These are phyloP conservation scores for Rutstroemia sp. DNA, from an alignment of 2,329 filamentous ascomycete genomes.

Conservation along the genomic window DNA sequence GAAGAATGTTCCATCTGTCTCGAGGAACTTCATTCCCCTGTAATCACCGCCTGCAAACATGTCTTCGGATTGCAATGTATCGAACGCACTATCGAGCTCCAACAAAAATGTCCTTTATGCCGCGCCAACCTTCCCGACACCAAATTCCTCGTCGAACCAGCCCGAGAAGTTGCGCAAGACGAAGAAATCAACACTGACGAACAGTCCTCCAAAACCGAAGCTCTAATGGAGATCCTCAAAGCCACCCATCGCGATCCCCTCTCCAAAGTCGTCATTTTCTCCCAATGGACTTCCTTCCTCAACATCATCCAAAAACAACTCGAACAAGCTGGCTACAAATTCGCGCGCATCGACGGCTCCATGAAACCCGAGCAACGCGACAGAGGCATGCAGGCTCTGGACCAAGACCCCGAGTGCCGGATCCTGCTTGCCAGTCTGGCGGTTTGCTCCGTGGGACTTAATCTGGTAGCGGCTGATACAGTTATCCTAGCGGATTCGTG, in stretches of 20 bases:
- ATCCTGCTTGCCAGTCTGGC: conserved; percentile 76
- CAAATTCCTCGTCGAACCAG: conserved; percentile 58
- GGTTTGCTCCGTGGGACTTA: conserved; percentile 80
- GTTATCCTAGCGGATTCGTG: conserved; percentile 79
- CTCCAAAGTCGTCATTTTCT: conserved; percentile 68
- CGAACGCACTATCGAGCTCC: conserved; percentile 61
- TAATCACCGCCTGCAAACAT: conserved; percentile 83
- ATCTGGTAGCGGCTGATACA: conserved; percentile 78
- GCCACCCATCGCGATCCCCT: conserved; percentile 56
- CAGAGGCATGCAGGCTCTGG: conserved; percentile 58
- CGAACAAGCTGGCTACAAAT: conserved; percentile 49
- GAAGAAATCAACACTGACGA: conserved; percentile 52
- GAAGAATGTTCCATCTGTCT: conserved; percentile 82
- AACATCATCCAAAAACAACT: conserved; percentile 66
- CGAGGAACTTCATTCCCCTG: conserved; percentile 60
- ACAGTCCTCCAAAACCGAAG: conserved; percentile 76
- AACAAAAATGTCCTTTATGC: conserved; percentile 81
- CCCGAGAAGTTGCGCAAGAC: conserved; percentile 44
- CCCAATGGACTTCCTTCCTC: conserved; percentile 71
- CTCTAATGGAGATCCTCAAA: conserved; percentile 65
- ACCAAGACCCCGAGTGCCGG: conserved; percentile 57
- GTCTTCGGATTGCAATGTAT: conserved; percentile 72
- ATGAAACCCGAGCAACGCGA: conserved; percentile 70
- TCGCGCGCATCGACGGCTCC: conserved; percentile 69
- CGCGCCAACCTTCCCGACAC: conserved; percentile 57